These are phyloP conservation scores for Encephalitozoon intestinalis DNA, from an alignment of 371 early-diverging fungal species.

Conservation along the genomic window DNA sequence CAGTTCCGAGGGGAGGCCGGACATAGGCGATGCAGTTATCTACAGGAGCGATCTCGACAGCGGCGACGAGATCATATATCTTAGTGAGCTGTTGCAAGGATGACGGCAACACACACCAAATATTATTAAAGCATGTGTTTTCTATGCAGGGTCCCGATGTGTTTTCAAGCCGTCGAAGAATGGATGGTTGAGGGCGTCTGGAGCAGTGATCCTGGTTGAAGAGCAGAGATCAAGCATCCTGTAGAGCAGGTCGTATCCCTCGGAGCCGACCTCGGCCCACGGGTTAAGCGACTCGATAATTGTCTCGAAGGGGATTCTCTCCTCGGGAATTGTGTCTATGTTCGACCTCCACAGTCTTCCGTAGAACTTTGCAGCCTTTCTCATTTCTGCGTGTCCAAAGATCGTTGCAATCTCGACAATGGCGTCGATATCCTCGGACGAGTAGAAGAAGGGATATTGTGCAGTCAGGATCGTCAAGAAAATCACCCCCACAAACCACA, in stretches of 20 bases:
- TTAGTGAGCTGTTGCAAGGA: neutral
- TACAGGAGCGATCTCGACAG: neutral
- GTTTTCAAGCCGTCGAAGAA: slow-evolving; percentile 40
- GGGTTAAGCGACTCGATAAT: slow-evolving; percentile 48
- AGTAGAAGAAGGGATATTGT: slow-evolving; percentile 82
- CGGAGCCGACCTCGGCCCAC: slow-evolving; percentile 21
- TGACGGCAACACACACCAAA: neutral
- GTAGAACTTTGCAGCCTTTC: slow-evolving; percentile 60
- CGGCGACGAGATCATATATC: neutral
- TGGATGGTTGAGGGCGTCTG: slow-evolving; percentile 58
- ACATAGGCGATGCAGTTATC: neutral
- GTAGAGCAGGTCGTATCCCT: slow-evolving; percentile 57
- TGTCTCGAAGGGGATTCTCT: slow-evolving; percentile 57
- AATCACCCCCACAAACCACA: slow-evolving; percentile 89
- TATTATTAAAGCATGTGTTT: neutral
- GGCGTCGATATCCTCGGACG: slow-evolving; percentile 75
- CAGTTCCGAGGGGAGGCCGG: neutral
- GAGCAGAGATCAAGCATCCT: slow-evolving; percentile 57
- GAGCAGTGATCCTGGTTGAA: slow-evolving; percentile 56
- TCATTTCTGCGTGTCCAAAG: slow-evolving; percentile 74
- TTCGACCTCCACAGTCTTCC: slow-evolving; percentile 60
- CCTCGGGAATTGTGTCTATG: slow-evolving; percentile 54
- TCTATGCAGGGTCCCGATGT: neutral
- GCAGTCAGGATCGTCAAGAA: slow-evolving; percentile 71
- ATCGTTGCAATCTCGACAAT: slow-evolving; percentile 76